phyloP scores from a whole-genome alignment of 495 filamentous ascomycete genomes.

The Tuber indicum region DNA sequence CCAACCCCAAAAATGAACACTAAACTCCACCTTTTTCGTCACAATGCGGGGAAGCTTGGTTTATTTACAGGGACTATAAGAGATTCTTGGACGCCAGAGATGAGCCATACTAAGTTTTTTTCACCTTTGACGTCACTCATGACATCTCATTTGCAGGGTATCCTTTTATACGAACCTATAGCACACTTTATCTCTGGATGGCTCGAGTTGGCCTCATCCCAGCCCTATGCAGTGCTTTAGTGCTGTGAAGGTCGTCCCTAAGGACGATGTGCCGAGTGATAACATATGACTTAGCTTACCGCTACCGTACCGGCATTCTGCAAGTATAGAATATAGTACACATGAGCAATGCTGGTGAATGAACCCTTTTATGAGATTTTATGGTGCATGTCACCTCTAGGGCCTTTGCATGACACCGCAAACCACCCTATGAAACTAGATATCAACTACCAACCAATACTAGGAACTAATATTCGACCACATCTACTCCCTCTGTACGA shows the following conservation, averaged over 20 bases:
- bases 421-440: neutral
- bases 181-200: neutral
- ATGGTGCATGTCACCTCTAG: neutral
- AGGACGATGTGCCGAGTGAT: neutral
- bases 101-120: neutral
- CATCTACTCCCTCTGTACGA: conserved; percentile 75
- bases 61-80: neutral
- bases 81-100: neutral
- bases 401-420: neutral
- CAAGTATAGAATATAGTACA: neutral
- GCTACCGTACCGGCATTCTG: neutral
- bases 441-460: neutral
- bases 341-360: neutral
- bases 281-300: neutral
- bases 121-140: neutral
- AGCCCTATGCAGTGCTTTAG: neutral
- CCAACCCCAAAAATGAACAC: neutral
- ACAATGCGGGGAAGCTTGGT: neutral
- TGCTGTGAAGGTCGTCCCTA: neutral
- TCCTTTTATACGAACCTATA: neutral
- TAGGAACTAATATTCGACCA: neutral
- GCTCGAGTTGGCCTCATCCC: neutral
- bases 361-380: neutral
- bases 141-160: neutral
- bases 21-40: neutral